A percentile compares a stretch with the other conserved stretches of the same genome.
phyloP scores from a whole-genome alignment of 1,139 yeast species.

The Protomyces arabidopsidicola region DNA sequence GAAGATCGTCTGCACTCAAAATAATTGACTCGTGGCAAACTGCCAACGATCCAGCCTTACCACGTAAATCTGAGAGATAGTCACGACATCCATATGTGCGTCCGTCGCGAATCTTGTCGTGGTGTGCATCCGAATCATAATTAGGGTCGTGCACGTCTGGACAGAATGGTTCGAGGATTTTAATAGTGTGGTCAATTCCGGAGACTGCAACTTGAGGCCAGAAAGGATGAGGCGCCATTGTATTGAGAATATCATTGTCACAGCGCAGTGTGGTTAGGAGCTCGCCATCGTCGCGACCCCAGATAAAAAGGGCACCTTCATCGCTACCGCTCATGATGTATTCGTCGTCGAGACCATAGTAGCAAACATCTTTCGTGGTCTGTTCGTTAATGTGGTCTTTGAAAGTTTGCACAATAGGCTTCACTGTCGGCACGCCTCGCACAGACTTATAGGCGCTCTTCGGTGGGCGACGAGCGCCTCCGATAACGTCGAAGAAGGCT shows the following conservation, averaged over 20 bases:
- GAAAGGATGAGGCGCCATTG: slow-evolving; percentile 32
- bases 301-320: slow-evolving; percentile 32
- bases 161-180: slow-evolving; percentile 17
- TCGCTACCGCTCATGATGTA: slow-evolving; percentile 34
- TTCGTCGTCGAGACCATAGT: slow-evolving; percentile 32
- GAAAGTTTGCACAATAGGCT: neutral
- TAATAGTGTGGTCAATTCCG: slow-evolving; percentile 30
- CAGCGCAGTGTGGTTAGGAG: slow-evolving; percentile 31
- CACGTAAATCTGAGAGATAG: no score
- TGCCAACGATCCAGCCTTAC: no score
- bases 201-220: slow-evolving; percentile 33
- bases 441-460: no score
- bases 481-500: slow-evolving; percentile 11
- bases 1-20: no score
- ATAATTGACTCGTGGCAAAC: no score
- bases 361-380: slow-evolving; percentile 32
- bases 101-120: neutral
- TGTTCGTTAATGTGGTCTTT: slow-evolving; percentile 20
- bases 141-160: no score
- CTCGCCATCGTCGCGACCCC: slow-evolving; percentile 26
- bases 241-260: slow-evolving; percentile 31
- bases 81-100: no score
- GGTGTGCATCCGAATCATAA: neutral
- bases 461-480: neutral
- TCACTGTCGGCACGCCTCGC: no score